phyloP scores from a whole-genome alignment of 1,284 basidiomycete genomes.

The Chondrostereum purpureum region DNA sequence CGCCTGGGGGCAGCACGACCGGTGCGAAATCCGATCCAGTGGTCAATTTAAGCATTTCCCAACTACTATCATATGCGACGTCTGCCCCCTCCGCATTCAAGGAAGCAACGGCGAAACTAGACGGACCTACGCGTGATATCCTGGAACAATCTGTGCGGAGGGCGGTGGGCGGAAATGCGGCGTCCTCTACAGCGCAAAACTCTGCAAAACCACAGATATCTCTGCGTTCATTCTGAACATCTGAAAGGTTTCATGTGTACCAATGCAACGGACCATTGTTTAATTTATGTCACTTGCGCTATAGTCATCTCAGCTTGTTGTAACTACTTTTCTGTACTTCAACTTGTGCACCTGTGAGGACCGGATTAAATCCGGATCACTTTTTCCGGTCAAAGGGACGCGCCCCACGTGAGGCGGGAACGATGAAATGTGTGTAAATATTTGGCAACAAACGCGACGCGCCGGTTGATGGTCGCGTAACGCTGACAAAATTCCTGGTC shows the following conservation, averaged over 20 bases:
- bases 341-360: too few species aligned
- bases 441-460: not conserved
- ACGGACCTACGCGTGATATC: constrained; percentile 49
- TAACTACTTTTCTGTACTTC: too few species aligned
- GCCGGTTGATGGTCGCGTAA: not conserved
- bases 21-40: constrained; percentile 39
- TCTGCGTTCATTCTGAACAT: constrained; percentile 61
- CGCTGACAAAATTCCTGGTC: not conserved
- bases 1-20: constrained; percentile 32
- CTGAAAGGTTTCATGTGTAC: not conserved
- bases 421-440: not conserved
- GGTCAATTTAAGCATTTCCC: constrained; percentile 62
- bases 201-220: constrained; percentile 71
- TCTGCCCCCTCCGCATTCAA: constrained; percentile 77
- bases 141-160: constrained; percentile 79
- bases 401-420: too few species aligned
- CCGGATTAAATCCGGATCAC: too few species aligned
- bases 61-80: constrained; percentile 75
- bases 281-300: too few species aligned
- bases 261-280: not conserved
- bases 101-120: constrained; percentile 73
- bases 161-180: constrained; percentile 48
- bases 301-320: too few species aligned
- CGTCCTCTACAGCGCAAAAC: constrained; percentile 25
- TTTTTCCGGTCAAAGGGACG: too few species aligned